A percentile compares a stretch with the other conserved stretches of the same genome.
Conservation (phyloP, 2,329 filamentous ascomycete genomes). For the Salinomyces thailandicus region DNA sequence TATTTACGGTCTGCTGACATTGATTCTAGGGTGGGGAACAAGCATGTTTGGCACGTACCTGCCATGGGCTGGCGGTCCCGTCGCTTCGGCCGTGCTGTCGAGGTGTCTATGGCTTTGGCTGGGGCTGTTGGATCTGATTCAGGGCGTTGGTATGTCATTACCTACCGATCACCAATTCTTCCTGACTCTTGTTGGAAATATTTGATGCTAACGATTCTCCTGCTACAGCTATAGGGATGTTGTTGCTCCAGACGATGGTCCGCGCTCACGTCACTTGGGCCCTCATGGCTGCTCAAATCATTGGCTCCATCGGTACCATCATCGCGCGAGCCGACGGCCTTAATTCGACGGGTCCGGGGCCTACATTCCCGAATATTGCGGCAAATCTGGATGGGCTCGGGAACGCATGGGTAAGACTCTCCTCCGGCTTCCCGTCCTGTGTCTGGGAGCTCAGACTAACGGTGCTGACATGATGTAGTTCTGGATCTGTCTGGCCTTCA, state of each 20-base stretch:
- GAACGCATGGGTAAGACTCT: conserved; percentile 8
- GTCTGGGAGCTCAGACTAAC: conserved; percentile 7
- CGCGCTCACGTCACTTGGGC: conserved; percentile 50
- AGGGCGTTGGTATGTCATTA: conserved; percentile 44
- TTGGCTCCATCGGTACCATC: conserved; percentile 54
- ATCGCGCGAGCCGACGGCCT: conserved; percentile 50
- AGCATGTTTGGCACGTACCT: conserved; percentile 49
- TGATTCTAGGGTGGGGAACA: conserved; percentile 24
- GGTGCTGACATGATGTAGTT: conserved; percentile 37
- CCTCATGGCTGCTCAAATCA: conserved; percentile 49
- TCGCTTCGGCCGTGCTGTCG: conserved; percentile 46
- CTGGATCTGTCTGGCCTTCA: conserved; percentile 49
- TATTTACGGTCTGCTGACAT: no score
- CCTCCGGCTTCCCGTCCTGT: no score
- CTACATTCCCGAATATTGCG: conserved; percentile 52
- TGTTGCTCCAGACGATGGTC: conserved; percentile 49
- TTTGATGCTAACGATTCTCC: not conserved
- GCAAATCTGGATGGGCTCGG: conserved; percentile 12
- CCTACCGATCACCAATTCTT: no score
- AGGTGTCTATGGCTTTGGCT: conserved; percentile 53
- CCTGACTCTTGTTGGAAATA: not conserved
- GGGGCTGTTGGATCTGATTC: conserved; percentile 53
- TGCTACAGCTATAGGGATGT: conserved; percentile 43
- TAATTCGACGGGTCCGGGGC: conserved; percentile 49
- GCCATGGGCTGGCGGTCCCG: conserved; percentile 49